Evolutionary conservation across 495 filamentous ascomycete genomes (phyloP).

Genomic region (Penicillium odoratum): DNA sequence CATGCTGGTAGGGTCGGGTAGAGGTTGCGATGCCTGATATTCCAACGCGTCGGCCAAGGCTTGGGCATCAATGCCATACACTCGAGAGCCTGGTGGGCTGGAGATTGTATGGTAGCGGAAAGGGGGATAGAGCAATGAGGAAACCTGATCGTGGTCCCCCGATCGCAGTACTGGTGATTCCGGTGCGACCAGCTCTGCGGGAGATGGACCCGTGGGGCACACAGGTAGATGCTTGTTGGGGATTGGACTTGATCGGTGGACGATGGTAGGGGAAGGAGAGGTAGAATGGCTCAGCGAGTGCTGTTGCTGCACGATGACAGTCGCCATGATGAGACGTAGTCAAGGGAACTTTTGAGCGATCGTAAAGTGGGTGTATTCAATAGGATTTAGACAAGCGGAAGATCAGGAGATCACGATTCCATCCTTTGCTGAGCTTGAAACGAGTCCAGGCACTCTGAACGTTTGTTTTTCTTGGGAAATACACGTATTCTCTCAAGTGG

Average conservation of each 20-base stretch:
- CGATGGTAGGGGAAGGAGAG: slow-evolving; percentile 42
- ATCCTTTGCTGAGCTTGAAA: slow-evolving; percentile 8
- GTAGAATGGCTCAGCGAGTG: slow-evolving; percentile 48
- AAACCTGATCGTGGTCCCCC: slow-evolving; percentile 42
- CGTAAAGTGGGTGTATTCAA: neutral
- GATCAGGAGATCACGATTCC: slow-evolving; percentile 11
- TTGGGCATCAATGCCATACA: slow-evolving; percentile 72
- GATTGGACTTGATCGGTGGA: slow-evolving; percentile 58
- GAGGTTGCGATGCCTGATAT: slow-evolving; percentile 68
- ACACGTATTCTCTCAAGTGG: neutral
- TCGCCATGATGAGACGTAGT: slow-evolving; percentile 42
- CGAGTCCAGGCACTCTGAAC: neutral
- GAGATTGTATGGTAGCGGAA: slow-evolving; percentile 53
- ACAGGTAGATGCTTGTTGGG: slow-evolving; percentile 90
- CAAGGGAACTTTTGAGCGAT: neutral
- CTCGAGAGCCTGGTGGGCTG: slow-evolving; percentile 48
- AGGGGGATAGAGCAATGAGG: slow-evolving; percentile 76
- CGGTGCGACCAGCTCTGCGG: slow-evolving; percentile 56
- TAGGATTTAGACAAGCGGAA: slow-evolving; percentile 5
- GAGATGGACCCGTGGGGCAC: slow-evolving; percentile 76
- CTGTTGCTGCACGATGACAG: slow-evolving; percentile 51
- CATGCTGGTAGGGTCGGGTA: slow-evolving; percentile 79
- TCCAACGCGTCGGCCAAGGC: slow-evolving; percentile 71
- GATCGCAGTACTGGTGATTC: slow-evolving; percentile 34
- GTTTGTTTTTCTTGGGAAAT: neutral